Conservation (phyloP, 169 alveolate species). For the Eimeria maxima region DNA sequence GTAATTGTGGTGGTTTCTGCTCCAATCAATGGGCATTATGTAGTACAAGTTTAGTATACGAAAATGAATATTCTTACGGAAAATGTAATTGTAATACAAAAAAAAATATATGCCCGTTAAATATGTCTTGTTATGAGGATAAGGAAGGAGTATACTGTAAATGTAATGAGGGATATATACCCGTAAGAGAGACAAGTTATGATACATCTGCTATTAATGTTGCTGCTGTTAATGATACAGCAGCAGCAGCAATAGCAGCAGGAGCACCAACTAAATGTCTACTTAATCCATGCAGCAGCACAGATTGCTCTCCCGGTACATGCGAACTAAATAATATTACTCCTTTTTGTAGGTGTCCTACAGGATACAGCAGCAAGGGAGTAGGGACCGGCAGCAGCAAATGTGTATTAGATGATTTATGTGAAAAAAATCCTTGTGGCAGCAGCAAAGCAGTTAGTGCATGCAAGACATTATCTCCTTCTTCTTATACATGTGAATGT, state of each 20-base stretch:
- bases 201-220: too few relatives aligned
- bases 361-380: not conserved
- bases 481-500: too few relatives aligned
- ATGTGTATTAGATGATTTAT: constrained; percentile 1
- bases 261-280: not conserved
- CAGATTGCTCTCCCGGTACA: not conserved
- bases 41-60: not conserved
- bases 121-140: constrained; percentile 19
- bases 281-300: not conserved
- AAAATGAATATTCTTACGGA: constrained; percentile 38
- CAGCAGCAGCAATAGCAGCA: too few relatives aligned
- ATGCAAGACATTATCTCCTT: not conserved
- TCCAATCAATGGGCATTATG: constrained; percentile 53
- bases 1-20: constrained; percentile 66
- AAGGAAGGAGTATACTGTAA: constrained; percentile 65
- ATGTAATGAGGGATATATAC: constrained; percentile 4
- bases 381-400: not conserved
- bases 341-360: not conserved
- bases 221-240: too few relatives aligned
- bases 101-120: not conserved
- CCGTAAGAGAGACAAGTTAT: not conserved
- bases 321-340: not conserved
- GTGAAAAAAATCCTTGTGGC: constrained; percentile 20
- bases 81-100: constrained; percentile 3
- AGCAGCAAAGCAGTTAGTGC: not conserved